Conservation (phyloP, 352 stramenopile genomes). For the Phytophthora litchii region DNA sequence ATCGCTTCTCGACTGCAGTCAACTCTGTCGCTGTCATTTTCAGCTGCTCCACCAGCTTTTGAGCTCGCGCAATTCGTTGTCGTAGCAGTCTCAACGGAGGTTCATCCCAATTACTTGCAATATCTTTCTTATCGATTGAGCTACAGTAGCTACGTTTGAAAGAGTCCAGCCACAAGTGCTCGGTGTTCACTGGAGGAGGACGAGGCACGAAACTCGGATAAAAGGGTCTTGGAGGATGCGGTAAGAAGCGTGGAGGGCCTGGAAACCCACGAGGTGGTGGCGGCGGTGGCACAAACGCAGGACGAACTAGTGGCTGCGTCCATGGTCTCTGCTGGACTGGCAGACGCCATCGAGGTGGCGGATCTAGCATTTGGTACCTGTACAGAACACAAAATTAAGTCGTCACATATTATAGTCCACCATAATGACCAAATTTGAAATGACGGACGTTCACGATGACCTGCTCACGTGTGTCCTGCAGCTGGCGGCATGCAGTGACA, state of each 20-base stretch:
- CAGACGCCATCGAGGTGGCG: slow-evolving; percentile 21
- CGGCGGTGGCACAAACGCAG: slow-evolving; percentile 8
- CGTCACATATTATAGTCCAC: not conserved
- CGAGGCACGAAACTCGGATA: slow-evolving; percentile 22
- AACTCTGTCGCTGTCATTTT: slow-evolving; percentile 27
- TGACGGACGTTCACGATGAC: slow-evolving; percentile 61
- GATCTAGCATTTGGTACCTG: not conserved
- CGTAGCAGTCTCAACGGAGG: slow-evolving; percentile 32
- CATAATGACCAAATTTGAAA: slow-evolving; percentile 18
- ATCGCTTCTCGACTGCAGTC: slow-evolving; percentile 27
- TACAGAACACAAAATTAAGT: too few relatives aligned
- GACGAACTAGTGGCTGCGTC: slow-evolving; percentile 11
- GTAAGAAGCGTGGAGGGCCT: not conserved
- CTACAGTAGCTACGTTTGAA: slow-evolving; percentile 33
- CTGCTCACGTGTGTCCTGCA: slow-evolving; percentile 82
- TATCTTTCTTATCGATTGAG: not conserved
- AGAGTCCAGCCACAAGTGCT: slow-evolving; percentile 35
- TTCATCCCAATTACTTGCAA: slow-evolving; percentile 2
- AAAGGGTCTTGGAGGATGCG: slow-evolving; percentile 12
- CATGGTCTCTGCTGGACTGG: slow-evolving; percentile 6
- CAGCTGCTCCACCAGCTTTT: slow-evolving; percentile 26
- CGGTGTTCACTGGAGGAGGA: slow-evolving; percentile 22
- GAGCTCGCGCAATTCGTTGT: slow-evolving; percentile 21
- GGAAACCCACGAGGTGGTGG: slow-evolving; percentile 6
- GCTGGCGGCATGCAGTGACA: slow-evolving; percentile 74